phyloP scores from a whole-genome alignment of 192 early-diverging fungal species.

The Dimargaris xerosporica region DNA sequence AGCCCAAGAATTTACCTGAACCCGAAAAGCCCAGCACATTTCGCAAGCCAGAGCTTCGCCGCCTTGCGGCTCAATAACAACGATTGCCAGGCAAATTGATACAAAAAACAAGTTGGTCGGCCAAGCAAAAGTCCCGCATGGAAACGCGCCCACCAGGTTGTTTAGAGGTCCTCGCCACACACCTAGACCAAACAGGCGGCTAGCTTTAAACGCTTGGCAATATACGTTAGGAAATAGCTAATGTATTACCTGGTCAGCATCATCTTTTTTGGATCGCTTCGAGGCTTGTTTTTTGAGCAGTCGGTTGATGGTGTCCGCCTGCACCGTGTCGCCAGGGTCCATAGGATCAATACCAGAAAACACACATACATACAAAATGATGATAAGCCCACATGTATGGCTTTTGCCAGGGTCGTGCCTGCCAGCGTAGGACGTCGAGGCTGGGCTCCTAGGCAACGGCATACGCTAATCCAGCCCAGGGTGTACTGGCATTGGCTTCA shows the following conservation, averaged over 20 bases:
- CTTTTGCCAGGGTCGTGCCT: too few species aligned
- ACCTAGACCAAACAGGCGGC: conserved; percentile 11
- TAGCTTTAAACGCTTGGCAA: conserved; percentile 17
- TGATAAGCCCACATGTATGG: neutral
- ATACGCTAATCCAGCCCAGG: neutral
- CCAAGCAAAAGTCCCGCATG: neutral
- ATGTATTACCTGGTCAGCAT: conserved; percentile 27
- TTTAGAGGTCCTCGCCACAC: conserved; percentile 17
- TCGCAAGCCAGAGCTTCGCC: too few species aligned
- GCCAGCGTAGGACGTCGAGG: too few species aligned
- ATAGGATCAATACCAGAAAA: neutral
- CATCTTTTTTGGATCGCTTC: conserved; percentile 45
- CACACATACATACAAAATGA: neutral
- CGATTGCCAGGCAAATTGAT: too few species aligned
- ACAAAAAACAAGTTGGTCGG: neutral
- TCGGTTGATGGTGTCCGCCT: conserved; percentile 64
- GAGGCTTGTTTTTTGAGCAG: conserved; percentile 66
- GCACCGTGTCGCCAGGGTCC: conserved; percentile 5
- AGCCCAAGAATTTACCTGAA: too few species aligned
- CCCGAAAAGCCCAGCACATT: too few species aligned
- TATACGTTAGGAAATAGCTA: neutral
- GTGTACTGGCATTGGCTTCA: neutral
- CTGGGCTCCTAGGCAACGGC: too few species aligned
- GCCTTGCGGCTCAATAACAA: too few species aligned
- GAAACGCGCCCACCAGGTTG: neutral